These are phyloP conservation scores for Pseudozyma sp. DNA, from an alignment of 1,284 basidiomycete species.

Conservation along the genomic window DNA sequence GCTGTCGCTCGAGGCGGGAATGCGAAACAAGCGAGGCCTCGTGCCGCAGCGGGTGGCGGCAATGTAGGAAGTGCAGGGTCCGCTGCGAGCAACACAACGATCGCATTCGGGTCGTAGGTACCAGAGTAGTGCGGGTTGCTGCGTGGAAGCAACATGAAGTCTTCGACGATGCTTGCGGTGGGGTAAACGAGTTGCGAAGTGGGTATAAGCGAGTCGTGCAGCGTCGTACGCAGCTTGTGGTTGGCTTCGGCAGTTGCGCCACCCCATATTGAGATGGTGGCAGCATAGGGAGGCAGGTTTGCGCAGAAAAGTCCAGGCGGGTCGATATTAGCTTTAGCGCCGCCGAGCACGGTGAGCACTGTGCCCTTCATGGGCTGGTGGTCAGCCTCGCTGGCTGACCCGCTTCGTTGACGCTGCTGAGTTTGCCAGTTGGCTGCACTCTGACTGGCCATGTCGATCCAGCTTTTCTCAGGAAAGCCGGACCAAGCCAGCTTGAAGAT, in stretches of 20 bases:
- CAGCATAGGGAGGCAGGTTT: constrained; percentile 79
- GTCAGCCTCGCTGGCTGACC: constrained; percentile 17
- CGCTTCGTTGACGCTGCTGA: constrained; percentile 17
- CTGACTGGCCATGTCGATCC: constrained; percentile 55
- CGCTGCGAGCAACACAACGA: constrained; percentile 71
- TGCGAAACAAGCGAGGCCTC: constrained; percentile 57
- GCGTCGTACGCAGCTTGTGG: constrained; percentile 69
- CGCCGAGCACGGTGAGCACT: constrained; percentile 80
- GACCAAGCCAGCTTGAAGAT: constrained; percentile 89
- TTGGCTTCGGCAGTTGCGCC: constrained; percentile 64
- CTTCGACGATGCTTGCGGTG: constrained; percentile 71
- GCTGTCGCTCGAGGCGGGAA: constrained; percentile 52
- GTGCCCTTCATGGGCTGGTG: constrained; percentile 36
- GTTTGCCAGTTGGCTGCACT: constrained; percentile 46
- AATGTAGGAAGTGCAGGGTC: constrained; percentile 58
- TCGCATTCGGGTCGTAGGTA: constrained; percentile 78
- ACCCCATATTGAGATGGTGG: constrained; percentile 70
- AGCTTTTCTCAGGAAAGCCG: constrained; percentile 59
- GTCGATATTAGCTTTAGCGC: constrained; percentile 72
- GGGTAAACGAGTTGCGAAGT: constrained; percentile 76
- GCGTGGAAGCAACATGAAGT: constrained; percentile 81
- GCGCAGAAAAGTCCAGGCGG: constrained; percentile 78
- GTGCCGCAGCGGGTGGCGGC: constrained; percentile 59
- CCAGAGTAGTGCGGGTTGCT: constrained; percentile 79
- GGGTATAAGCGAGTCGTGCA: constrained; percentile 68